Percentiles rank a stretch among this genome's conserved stretches.
Conservation (phyloP, 2,329 filamentous ascomycete genomes). For the Aspergillus puulaauensis region DNA sequence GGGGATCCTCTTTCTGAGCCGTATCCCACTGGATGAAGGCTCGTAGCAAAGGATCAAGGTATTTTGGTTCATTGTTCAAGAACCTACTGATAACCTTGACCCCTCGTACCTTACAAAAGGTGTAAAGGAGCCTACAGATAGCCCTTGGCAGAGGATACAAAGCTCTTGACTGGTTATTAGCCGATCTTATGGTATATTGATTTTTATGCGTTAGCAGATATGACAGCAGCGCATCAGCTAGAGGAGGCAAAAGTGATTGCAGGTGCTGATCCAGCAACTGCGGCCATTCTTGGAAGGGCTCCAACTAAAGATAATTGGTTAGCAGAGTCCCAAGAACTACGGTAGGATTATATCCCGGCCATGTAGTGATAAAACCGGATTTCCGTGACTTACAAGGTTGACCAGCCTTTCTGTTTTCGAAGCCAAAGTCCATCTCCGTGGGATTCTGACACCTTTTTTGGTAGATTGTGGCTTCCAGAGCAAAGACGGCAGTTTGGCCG, state of each 20-base stretch:
- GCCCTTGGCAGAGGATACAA: conserved; percentile 62
- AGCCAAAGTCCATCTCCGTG: conserved; percentile 39
- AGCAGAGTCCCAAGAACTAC: not conserved
- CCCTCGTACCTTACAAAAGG: conserved; percentile 90
- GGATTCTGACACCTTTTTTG: conserved; percentile 26
- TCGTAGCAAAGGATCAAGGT: conserved; percentile 75
- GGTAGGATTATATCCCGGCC: no score
- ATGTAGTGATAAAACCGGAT: not conserved
- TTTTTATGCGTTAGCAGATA: conserved; percentile 52
- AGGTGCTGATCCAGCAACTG: conserved; percentile 88
- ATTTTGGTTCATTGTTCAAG: conserved; percentile 82
- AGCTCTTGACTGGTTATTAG: conserved; percentile 37
- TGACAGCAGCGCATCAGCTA: conserved; percentile 74
- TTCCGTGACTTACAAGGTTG: conserved; percentile 35
- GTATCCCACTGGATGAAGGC: conserved; percentile 65
- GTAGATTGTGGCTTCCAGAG: conserved; percentile 37
- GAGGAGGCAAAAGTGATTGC: conserved; percentile 68
- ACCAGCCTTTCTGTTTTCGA: conserved; percentile 41
- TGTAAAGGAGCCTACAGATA: conserved; percentile 78
- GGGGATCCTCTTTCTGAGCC: conserved; percentile 17
- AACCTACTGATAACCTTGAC: conserved; percentile 91
- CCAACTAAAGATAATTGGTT: conserved; percentile 54
- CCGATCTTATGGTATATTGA: conserved; percentile 37
- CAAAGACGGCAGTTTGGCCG: conserved; percentile 41
- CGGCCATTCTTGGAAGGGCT: conserved; percentile 92